phyloP scores from a whole-genome alignment of 1,284 basidiomycete species.

The Austropuccinia psidii region DNA sequence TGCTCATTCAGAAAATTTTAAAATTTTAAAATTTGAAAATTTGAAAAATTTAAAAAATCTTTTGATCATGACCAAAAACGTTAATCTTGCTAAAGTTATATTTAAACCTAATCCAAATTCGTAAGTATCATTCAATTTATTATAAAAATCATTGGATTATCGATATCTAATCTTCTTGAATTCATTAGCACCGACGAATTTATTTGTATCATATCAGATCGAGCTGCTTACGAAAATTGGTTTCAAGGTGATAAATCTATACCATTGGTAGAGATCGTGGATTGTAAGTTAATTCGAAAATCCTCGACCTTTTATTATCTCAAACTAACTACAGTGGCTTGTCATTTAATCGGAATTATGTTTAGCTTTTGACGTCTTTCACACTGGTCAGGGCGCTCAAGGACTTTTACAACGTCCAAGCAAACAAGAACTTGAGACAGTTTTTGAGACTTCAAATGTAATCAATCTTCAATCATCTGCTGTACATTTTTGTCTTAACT shows the following conservation, averaged over 20 bases:
- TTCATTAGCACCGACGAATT: slow-evolving; percentile 29
- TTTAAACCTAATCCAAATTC: slow-evolving; percentile 65
- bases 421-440: slow-evolving; percentile 65
- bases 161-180: neutral
- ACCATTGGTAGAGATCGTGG: slow-evolving; percentile 62
- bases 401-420: slow-evolving; percentile 63
- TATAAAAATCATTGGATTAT: slow-evolving; percentile 53
- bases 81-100: slow-evolving; percentile 50
- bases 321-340: neutral
- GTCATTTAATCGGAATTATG: neutral
- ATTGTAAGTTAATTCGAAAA: slow-evolving; percentile 57
- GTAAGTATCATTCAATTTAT: slow-evolving; percentile 58
- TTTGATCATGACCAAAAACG: neutral
- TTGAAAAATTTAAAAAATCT: neutral
- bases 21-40: neutral
- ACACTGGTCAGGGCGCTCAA: slow-evolving; percentile 62
- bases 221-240: slow-evolving; percentile 59
- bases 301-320: slow-evolving; percentile 4
- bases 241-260: slow-evolving; percentile 64
- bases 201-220: slow-evolving; percentile 27
- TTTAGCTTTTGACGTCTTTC: slow-evolving; percentile 53
- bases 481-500: neutral
- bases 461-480: slow-evolving; percentile 37
- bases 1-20: neutral
- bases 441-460: slow-evolving; percentile 61